Evolutionary conservation across 2,329 filamentous ascomycete genomes (phyloP).

Genomic region (Diplocarpon mali): DNA sequence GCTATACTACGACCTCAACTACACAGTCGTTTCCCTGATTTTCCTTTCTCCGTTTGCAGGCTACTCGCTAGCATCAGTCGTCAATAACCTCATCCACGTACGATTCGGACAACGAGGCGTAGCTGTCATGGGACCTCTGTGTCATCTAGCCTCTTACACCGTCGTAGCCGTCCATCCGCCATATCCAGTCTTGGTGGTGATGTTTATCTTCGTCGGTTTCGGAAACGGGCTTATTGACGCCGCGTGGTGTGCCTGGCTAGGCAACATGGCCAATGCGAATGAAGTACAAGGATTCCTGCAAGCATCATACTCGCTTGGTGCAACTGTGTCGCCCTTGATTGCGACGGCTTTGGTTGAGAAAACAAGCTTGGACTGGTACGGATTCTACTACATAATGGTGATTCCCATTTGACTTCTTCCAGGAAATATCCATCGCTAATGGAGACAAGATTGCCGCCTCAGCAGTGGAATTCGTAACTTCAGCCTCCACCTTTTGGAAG

Average conservation of each 20-base stretch:
- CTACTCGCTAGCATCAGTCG: constrained; percentile 50
- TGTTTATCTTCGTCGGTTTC: constrained; percentile 56
- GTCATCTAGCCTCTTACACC: constrained; percentile 54
- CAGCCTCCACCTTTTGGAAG: constrained; percentile 48
- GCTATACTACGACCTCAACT: constrained; percentile 49
- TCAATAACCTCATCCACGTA: constrained; percentile 53
- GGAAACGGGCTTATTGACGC: constrained; percentile 59
- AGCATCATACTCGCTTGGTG: constrained; percentile 61
- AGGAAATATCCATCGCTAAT: not conserved
- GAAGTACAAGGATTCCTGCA: constrained; percentile 65
- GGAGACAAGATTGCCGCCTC: constrained; percentile 35
- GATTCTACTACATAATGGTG: constrained; percentile 71
- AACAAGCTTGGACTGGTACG: constrained; percentile 52
- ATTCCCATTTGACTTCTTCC: constrained; percentile 15
- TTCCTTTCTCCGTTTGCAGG: constrained; percentile 58
- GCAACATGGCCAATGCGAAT: constrained; percentile 57
- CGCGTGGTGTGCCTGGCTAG: constrained; percentile 49
- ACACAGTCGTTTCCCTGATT: constrained; percentile 52
- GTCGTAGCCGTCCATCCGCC: constrained; percentile 57
- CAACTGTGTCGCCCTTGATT: constrained; percentile 56
- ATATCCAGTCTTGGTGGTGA: constrained; percentile 53
- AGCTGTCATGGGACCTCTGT: constrained; percentile 50
- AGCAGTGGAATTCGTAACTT: constrained; percentile 42
- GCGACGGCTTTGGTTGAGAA: constrained; percentile 63
- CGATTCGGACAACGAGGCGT: constrained; percentile 56